Percentiles rank a stretch among this genome's conserved stretches.
These are phyloP conservation scores for Lojkania enalia DNA, from an alignment of 2,329 filamentous ascomycete species.

Conservation along the genomic window DNA sequence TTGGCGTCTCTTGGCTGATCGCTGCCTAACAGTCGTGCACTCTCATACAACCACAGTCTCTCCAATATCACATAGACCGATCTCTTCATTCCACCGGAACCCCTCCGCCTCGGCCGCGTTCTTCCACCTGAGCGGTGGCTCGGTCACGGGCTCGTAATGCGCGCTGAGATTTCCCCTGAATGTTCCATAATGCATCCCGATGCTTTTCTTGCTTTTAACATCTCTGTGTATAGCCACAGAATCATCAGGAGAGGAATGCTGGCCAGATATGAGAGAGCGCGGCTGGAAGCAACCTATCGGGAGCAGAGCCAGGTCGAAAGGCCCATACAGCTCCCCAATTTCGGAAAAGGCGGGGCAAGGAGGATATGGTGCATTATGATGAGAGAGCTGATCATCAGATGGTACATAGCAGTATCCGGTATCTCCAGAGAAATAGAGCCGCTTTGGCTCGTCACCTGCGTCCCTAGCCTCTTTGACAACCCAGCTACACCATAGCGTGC, in stretches of 20 bases:
- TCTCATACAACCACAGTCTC: slow-evolving; percentile 50
- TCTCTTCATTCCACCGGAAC: slow-evolving; percentile 43
- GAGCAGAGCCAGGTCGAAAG: slow-evolving; percentile 54
- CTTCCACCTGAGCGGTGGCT: slow-evolving; percentile 52
- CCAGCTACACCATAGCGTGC: slow-evolving; percentile 56
- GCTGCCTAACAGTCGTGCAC: no score
- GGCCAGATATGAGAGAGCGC: slow-evolving; percentile 47
- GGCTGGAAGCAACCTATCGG: slow-evolving; percentile 56
- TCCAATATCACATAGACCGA: slow-evolving; percentile 51
- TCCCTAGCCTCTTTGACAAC: slow-evolving; percentile 37
- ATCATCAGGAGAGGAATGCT: slow-evolving; percentile 55
- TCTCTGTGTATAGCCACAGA: slow-evolving; percentile 53
- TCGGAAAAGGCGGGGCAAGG: slow-evolving; percentile 54
- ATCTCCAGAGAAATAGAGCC: slow-evolving; percentile 53
- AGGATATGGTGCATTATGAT: slow-evolving; percentile 40
- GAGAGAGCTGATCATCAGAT: slow-evolving; percentile 32
- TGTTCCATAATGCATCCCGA: slow-evolving; percentile 58
- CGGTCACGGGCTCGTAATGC: slow-evolving; percentile 54
- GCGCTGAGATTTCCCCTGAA: slow-evolving; percentile 50
- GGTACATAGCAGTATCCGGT: slow-evolving; percentile 52
- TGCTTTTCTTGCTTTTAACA: slow-evolving; percentile 50
- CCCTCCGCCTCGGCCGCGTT: slow-evolving; percentile 49
- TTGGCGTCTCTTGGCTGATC: no score
- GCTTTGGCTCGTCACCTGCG: slow-evolving; percentile 30
- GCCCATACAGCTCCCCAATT: slow-evolving; percentile 51